phyloP scores from a whole-genome alignment of 1,284 basidiomycete genomes.

The Somion occarium region DNA sequence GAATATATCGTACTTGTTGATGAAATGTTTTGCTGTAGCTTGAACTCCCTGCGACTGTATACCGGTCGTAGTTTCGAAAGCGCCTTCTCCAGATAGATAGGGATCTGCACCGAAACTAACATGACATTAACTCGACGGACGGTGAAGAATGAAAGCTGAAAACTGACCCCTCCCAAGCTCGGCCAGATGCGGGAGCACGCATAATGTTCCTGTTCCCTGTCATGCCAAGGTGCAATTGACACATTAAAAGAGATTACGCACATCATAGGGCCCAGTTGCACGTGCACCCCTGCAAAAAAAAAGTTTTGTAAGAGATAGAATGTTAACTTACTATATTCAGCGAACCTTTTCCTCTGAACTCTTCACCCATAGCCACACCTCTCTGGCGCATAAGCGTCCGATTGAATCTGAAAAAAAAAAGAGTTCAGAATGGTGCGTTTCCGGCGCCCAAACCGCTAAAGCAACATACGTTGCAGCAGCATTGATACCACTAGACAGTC shows the following conservation, averaged over 20 bases:
- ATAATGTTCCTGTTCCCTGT: constrained; percentile 40
- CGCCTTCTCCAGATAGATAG: constrained; percentile 56
- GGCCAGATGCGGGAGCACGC: constrained; percentile 53
- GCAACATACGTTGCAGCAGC: constrained; percentile 53
- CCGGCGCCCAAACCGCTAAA: constrained; percentile 6
- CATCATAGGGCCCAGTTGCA: constrained; percentile 56
- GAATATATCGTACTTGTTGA: constrained; percentile 40
- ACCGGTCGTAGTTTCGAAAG: constrained; percentile 50
- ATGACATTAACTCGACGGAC: not conserved
- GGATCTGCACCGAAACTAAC: constrained; percentile 50
- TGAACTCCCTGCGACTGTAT: constrained; percentile 59
- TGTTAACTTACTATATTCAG: not conserved
- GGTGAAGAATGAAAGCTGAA: not conserved
- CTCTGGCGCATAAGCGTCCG: constrained; percentile 58
- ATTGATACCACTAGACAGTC: constrained; percentile 52
- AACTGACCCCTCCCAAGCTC: constrained; percentile 67
- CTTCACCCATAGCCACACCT: constrained; percentile 58
- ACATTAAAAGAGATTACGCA: constrained; percentile 15
- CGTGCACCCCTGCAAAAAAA: constrained; percentile 33
- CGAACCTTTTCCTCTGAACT: constrained; percentile 61
- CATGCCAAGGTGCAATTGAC: constrained; percentile 5
- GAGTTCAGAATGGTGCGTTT: too few relatives aligned
- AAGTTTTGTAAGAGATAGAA: not conserved
- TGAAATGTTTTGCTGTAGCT: constrained; percentile 55
- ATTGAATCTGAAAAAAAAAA: constrained; percentile 41